These are phyloP conservation scores for Chloranthus sessilifolius DNA, from an alignment of 164 flowering plant genomes.

Conservation along the genomic window DNA sequence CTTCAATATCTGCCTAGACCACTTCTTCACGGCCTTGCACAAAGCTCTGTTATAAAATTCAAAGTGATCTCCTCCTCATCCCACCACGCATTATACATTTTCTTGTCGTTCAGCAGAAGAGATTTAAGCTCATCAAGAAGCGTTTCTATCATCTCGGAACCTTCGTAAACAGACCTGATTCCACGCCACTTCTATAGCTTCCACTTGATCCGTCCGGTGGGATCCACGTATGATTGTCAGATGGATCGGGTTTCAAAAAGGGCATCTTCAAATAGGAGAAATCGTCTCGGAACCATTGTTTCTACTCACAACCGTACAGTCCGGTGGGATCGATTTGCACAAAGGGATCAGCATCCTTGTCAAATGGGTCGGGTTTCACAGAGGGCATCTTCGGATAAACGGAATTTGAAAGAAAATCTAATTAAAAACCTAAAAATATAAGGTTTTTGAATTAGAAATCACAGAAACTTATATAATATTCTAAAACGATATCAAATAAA, in stretches of 20 bases:
- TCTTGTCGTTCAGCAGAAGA: slow-evolving; percentile 39
- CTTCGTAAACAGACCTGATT: slow-evolving; percentile 50
- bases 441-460: too few species aligned
- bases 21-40: slow-evolving; percentile 74
- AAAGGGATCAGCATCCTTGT: too few species aligned
- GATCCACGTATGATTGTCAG: slow-evolving; percentile 45
- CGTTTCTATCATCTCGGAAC: slow-evolving; percentile 36
- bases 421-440: too few species aligned
- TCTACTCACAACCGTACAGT: too few species aligned
- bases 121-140: slow-evolving; percentile 41
- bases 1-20: slow-evolving; percentile 67
- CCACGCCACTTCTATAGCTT: slow-evolving; percentile 92
- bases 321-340: too few species aligned
- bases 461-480: too few species aligned
- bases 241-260: slow-evolving; percentile 12
- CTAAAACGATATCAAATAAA: too few species aligned
- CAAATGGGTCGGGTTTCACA: too few species aligned
- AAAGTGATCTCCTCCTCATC: slow-evolving; percentile 34
- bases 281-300: too few species aligned
- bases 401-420: too few species aligned
- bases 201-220: slow-evolving; percentile 75
- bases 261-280: too few species aligned
- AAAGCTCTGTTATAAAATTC: slow-evolving; percentile 78
- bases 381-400: too few species aligned
- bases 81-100: slow-evolving; percentile 53